These are phyloP conservation scores for Fusarium nematophilum DNA, from an alignment of 2,329 filamentous ascomycete genomes.

Conservation along the genomic window DNA sequence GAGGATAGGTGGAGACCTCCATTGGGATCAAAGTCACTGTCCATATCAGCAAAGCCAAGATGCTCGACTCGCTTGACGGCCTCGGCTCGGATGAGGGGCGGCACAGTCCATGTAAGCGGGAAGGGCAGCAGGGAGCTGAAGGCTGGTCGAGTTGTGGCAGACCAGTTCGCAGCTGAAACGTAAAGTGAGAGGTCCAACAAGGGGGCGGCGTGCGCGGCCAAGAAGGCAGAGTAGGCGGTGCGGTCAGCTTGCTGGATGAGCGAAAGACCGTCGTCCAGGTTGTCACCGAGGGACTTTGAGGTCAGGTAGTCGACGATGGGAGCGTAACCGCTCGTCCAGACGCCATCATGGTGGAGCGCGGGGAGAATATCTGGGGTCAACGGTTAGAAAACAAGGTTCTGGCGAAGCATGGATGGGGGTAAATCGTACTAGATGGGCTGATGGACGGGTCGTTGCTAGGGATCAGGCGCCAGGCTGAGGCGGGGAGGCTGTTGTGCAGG, in stretches of 20 bases:
- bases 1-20: conserved; percentile 51
- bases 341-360: conserved; percentile 61
- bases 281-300: conserved; percentile 47
- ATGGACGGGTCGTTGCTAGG: conserved; percentile 78
- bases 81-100: conserved; percentile 75
- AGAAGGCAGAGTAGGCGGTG: conserved; percentile 72
- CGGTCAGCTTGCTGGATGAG: conserved; percentile 58
- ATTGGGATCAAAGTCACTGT: conserved; percentile 65
- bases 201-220: conserved; percentile 78
- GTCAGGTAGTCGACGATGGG: conserved; percentile 70
- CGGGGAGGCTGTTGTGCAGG: conserved; percentile 71
- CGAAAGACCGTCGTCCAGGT: conserved; percentile 55
- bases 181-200: conserved; percentile 90
- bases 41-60: conserved; percentile 75
- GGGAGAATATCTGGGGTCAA: conserved; percentile 62
- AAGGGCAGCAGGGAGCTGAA: conserved; percentile 85
- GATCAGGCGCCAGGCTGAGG: conserved; percentile 74
- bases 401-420: conserved; percentile 10
- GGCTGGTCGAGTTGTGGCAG: conserved; percentile 78
- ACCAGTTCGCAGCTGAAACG: conserved; percentile 90
- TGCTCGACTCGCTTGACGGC: conserved; percentile 78
- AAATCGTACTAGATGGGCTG: conserved; percentile 74
- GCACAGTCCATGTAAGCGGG: conserved; percentile 88
- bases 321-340: conserved; percentile 70
- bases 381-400: conserved; percentile 38